phyloP scores from a whole-genome alignment of 257 asterid genomes.

The Apocynum venetum region DNA sequence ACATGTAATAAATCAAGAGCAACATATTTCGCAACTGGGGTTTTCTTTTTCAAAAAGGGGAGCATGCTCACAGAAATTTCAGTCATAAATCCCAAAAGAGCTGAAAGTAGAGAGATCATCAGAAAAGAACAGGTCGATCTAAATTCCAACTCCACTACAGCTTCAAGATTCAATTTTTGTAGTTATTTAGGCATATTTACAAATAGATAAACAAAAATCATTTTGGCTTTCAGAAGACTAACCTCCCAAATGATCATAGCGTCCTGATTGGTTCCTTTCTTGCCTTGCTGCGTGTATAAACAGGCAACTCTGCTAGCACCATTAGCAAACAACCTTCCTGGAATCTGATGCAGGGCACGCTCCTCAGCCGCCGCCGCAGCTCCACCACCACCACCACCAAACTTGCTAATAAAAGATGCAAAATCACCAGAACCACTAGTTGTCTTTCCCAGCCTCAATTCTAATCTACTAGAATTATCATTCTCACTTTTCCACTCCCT shows the following conservation, averaged over 20 bases:
- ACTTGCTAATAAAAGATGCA: conserved; percentile 52
- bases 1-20: background rate
- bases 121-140: background rate
- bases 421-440: conserved; percentile 58
- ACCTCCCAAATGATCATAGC: conserved; percentile 99
- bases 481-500: conserved; percentile 36
- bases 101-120: background rate
- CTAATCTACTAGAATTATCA: conserved; percentile 26
- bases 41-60: background rate
- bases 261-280: conserved; percentile 93
- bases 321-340: conserved; percentile 70
- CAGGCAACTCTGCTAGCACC: conserved; percentile 65
- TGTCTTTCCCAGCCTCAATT: conserved; percentile 48
- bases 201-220: background rate
- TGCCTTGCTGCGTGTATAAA: conserved; percentile 91
- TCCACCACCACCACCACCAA: conserved; percentile 47
- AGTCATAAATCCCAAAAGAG: background rate
- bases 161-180: conserved; percentile 8
- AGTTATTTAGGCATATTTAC: background rate
- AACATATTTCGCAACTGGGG: background rate
- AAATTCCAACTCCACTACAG: background rate
- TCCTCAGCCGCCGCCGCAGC: conserved; percentile 62
- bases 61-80: background rate
- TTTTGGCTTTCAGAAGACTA: conserved; percentile 12
- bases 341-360: conserved; percentile 66